These are phyloP conservation scores for Pontederia crassipes DNA, from an alignment of 176 grass and related monocot genomes.

Conservation along the genomic window DNA sequence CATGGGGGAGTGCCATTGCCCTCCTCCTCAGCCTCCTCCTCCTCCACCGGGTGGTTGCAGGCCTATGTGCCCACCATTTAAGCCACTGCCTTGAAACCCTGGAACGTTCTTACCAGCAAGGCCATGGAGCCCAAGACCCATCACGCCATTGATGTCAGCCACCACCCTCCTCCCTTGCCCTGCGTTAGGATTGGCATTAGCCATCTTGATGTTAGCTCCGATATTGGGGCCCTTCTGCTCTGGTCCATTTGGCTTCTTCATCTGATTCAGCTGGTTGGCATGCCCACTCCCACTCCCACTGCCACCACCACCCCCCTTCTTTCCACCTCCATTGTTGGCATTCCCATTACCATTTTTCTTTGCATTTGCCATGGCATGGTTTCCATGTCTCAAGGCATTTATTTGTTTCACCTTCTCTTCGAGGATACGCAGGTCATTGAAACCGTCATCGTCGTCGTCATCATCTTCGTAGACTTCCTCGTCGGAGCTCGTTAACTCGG, in stretches of 20 bases:
- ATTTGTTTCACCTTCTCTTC: conserved; percentile 70
- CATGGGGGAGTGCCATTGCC: conserved; percentile 44
- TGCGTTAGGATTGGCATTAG: conserved; percentile 19
- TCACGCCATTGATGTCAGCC: conserved; percentile 42
- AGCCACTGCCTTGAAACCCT: conserved; percentile 6
- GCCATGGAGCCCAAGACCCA: conserved; percentile 44
- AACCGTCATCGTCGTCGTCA: conserved; percentile 44
- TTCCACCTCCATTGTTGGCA: conserved; percentile 33
- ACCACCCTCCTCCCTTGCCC: conserved; percentile 17
- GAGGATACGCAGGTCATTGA: conserved; percentile 61
- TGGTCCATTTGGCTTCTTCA: conserved; percentile 37
- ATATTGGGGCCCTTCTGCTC: conserved; percentile 32
- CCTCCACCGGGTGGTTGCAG: conserved; percentile 28
- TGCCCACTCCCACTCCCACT: neutral
- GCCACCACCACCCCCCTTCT: conserved; percentile 26
- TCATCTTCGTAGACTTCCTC: conserved; percentile 50
- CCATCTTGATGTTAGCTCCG: conserved; percentile 29
- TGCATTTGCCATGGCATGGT: neutral
- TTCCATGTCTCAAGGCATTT: conserved; percentile 36
- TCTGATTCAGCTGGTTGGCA: conserved; percentile 63
- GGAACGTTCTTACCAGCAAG: neutral
- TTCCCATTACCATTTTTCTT: conserved; percentile 29
- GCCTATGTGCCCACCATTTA: conserved; percentile 30
- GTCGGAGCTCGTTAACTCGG: conserved; percentile 43
- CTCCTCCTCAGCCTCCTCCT: conserved; percentile 30